Conservation (phyloP, 2,329 filamentous ascomycete species). For the Diaporthe australafricana region DNA sequence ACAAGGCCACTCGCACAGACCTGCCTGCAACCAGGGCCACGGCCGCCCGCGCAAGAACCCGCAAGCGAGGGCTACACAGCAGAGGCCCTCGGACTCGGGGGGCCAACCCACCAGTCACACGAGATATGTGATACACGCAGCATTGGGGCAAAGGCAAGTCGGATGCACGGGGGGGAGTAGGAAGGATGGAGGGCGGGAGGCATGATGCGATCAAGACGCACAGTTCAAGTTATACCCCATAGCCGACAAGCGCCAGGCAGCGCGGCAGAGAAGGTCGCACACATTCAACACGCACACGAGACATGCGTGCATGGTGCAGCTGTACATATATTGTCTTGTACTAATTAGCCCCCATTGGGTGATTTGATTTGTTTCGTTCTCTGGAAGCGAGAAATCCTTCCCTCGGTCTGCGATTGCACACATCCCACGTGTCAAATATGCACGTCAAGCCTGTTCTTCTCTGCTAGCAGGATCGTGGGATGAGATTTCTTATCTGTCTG, state of each 20-base stretch:
- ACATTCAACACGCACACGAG: background rate
- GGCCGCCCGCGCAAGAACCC: background rate
- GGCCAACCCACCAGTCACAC: background rate
- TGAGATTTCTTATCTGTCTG: conserved; percentile 15
- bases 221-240: background rate
- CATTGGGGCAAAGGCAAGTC: background rate
- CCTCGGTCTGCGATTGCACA: background rate
- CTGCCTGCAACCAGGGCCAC: background rate
- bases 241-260: conserved; percentile 20
- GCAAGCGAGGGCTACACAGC: conserved; percentile 17
- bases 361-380: background rate
- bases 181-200: background rate
- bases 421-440: conserved; percentile 20
- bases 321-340: background rate
- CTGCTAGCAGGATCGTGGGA: conserved; percentile 1
- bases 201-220: background rate
- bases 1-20: background rate
- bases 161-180: background rate
- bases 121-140: background rate
- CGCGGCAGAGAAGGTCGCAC: conserved; percentile 12
- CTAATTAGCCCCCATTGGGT: too few relatives aligned
- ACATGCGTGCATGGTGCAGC: background rate
- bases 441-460: conserved; percentile 16
- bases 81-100: background rate
- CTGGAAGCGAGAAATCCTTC: background rate